phyloP scores from a whole-genome alignment of 768 basidiomycete species.

The Tricholoma furcatifolium region DNA sequence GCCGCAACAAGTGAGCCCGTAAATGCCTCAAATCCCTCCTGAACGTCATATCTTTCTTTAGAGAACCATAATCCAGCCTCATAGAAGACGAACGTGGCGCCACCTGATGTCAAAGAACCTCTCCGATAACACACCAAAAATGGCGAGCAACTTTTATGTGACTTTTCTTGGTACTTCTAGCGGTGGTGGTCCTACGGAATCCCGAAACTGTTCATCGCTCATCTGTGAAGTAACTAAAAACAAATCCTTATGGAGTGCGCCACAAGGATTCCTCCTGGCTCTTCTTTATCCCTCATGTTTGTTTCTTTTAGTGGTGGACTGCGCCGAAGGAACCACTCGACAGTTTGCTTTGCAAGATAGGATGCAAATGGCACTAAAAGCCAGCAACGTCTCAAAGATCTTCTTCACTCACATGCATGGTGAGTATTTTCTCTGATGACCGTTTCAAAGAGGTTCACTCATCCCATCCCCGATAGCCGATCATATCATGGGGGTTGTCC shows the following conservation, averaged over 20 bases:
- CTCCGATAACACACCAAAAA: conserved; percentile 8
- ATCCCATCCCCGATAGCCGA: conserved; percentile 42
- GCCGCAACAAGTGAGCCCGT: background rate
- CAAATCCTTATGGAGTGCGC: conserved; percentile 67
- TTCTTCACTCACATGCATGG: conserved; percentile 89
- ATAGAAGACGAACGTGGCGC: background rate
- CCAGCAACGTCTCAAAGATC: conserved; percentile 57
- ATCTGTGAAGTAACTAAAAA: conserved; percentile 56
- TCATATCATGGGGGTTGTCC: conserved; percentile 73
- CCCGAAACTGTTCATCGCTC: conserved; percentile 77
- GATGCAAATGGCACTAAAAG: conserved; percentile 32
- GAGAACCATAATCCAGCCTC: conserved; percentile 1
- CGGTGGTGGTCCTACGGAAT: conserved; percentile 71
- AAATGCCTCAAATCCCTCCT: background rate
- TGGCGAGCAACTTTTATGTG: conserved; percentile 47
- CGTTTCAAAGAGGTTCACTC: background rate
- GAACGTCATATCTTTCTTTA: background rate
- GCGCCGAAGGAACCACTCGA: conserved; percentile 76
- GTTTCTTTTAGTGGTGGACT: conserved; percentile 61
- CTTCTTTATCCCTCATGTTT: background rate
- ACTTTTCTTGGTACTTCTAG: conserved; percentile 78
- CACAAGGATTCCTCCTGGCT: background rate
- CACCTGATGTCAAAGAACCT: background rate
- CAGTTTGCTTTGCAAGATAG: conserved; percentile 62
- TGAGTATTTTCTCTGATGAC: conserved; percentile 22